Evolutionary conservation across 2,329 filamentous ascomycete species (phyloP).

Genomic region (Thelonectria rubi): DNA sequence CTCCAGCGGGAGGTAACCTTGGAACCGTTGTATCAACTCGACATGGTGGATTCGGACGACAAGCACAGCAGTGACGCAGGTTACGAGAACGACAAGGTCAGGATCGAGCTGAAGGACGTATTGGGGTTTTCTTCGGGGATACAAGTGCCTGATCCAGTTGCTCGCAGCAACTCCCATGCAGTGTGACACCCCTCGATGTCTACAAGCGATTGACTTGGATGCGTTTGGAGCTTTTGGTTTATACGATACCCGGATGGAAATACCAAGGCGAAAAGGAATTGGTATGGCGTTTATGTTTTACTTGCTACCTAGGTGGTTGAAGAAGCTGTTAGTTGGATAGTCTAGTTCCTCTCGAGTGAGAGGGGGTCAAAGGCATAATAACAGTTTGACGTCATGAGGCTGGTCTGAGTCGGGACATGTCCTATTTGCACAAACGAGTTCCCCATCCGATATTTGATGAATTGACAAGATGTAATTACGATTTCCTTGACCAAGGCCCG

Average conservation of each 20-base stretch:
- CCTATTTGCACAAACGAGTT: background rate
- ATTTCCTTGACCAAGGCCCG: constrained; percentile 1
- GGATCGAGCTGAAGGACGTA: constrained; percentile 51
- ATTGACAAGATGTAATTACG: background rate
- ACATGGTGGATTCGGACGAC: constrained; percentile 47
- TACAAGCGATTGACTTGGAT: constrained; percentile 16
- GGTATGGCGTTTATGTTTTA: background rate
- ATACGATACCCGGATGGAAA: constrained; percentile 41
- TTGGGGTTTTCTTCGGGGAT: constrained; percentile 43
- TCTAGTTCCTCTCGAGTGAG: too few species aligned
- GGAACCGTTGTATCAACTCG: constrained; percentile 55
- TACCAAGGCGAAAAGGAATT: constrained; percentile 28
- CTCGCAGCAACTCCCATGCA: background rate
- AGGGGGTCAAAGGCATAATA: background rate
- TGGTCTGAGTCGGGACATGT: background rate
- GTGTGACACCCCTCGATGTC: constrained; percentile 2
- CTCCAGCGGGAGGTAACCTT: constrained; percentile 54
- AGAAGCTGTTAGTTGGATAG: too few species aligned
- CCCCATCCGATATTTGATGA: background rate
- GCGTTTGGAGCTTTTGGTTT: constrained; percentile 25
- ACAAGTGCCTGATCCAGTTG: constrained; percentile 19
- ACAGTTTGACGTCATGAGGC: constrained; percentile 16
- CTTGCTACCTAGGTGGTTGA: background rate
- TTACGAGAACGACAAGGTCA: constrained; percentile 51
- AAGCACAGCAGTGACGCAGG: constrained; percentile 42